phyloP scores from a whole-genome alignment of 139 green algal species.

The Micractinium conductrix region DNA sequence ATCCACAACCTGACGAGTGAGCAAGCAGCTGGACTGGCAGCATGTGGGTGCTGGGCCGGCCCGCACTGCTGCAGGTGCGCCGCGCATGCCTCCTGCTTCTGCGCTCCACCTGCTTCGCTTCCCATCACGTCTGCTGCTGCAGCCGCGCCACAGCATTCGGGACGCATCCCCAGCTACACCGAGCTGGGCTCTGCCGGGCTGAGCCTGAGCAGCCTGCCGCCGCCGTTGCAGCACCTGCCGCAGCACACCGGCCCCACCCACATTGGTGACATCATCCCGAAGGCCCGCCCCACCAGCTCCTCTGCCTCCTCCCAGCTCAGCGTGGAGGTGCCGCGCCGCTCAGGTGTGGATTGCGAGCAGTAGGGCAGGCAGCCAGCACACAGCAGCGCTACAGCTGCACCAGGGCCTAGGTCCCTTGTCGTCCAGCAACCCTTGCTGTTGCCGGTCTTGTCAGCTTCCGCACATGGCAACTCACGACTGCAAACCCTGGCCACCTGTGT shows the following conservation, averaged over 20 bases:
- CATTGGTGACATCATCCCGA: constrained; percentile 28
- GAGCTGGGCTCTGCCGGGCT: not conserved
- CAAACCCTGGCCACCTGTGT: too few species aligned
- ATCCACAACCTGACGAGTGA: constrained; percentile 51
- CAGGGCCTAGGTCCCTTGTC: too few species aligned
- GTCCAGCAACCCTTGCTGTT: too few species aligned
- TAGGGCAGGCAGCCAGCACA: too few species aligned
- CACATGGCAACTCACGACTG: too few species aligned
- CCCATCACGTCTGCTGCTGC: not conserved
- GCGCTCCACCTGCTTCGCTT: not conserved
- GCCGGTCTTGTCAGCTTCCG: too few species aligned
- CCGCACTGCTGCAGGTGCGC: not conserved
- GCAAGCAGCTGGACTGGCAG: not conserved
- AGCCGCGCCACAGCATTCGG: not conserved
- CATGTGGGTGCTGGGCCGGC: not conserved
- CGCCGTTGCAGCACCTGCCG: too few species aligned
- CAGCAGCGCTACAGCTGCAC: too few species aligned
- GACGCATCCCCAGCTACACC: constrained; percentile 12
- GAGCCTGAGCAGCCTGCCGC: not conserved
- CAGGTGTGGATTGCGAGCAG: too few species aligned
- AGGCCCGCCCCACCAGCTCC: constrained; percentile 11
- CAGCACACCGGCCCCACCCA: not conserved
- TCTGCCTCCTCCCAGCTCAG: not conserved
- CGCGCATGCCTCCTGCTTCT: not conserved
- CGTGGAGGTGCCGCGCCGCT: not conserved